Evolutionary conservation across 2,329 filamentous ascomycete genomes (phyloP), one percentile per base, ranked within the genome.

Genomic region (Alternaria ventricosa): DNA sequence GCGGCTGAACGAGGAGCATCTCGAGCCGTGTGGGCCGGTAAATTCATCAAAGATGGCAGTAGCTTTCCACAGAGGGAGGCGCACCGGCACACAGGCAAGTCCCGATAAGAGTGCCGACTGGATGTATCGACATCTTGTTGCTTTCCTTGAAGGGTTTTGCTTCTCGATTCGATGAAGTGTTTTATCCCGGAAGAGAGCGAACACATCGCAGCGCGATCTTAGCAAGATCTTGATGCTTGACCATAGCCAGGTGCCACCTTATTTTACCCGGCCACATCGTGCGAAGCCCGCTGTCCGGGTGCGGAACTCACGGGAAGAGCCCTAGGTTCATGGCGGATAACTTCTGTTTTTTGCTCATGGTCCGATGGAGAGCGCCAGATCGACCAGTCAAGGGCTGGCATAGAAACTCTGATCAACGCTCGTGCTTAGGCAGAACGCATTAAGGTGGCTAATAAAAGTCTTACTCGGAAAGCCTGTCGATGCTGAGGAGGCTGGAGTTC

Each of bases 1-100:
- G 58, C 61, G 54, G 58, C 65, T 55, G 58, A 36, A 60, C 13
- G 25, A 41, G 20, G 23, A 54, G 27, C 43, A n/a, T 36, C 33
- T 60, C 55, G 47, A 60, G 57, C 60, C 64, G 61, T 49, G 61
- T 64, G 57, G 47, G 59, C 27, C 50, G 27, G 18, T 18, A 11
- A 20, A 33, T 27, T 51, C 36, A 36, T 41, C 22, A 8, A 33
- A 53, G 18, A 18, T 41, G 49, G 28, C 49, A 41, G 36, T 41
- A 18, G 36, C 36, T 41, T 41, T 41, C n/a, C 20, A 41, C 49
- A 22, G 30, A 23, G 30, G 20, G 22, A 36, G 8, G 30, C 9
- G 23, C 20, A 41, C n/a, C 27, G 27, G 27, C 27, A 20, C 47
- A 11, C 20, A n/a, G 13, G 13, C 22, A 47, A n/a, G 2, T 36